Evolutionary conservation across 129 eudicot genomes (phyloP).

Genomic region (Logfia minima): DNA sequence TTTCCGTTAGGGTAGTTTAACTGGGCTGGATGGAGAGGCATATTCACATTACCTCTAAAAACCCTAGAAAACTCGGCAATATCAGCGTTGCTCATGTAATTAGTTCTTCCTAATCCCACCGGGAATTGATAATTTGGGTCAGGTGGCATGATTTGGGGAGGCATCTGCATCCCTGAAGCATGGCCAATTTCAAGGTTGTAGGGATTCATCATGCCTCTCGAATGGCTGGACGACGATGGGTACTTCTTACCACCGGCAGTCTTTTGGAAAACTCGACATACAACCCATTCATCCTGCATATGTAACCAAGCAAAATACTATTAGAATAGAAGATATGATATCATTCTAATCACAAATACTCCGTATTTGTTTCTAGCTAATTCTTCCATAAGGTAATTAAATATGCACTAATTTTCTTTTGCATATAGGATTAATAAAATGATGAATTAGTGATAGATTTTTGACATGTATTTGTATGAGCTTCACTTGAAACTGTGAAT

Average conservation of each 20-base stretch:
- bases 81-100: constrained; percentile 33
- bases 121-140: constrained; percentile 40
- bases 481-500: neutral
- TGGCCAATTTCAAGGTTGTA: constrained; percentile 36
- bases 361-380: neutral
- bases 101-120: constrained; percentile 33
- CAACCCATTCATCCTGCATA: constrained; percentile 84
- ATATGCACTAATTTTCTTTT: neutral
- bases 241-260: constrained; percentile 64
- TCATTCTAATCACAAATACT: neutral
- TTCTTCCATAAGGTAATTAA: neutral
- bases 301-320: neutral
- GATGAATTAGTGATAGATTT: neutral
- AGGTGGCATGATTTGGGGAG: constrained; percentile 35
- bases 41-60: constrained; percentile 29
- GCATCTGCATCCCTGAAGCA: constrained; percentile 27
- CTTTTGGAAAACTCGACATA: constrained; percentile 77
- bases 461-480: neutral
- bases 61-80: constrained; percentile 33
- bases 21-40: constrained; percentile 26
- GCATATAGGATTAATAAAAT: neutral
- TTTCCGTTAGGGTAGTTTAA: constrained; percentile 33
- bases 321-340: neutral
- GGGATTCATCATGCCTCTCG: constrained; percentile 37
- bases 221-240: constrained; percentile 44